Percentiles rank a stretch among this genome's conserved stretches.
These are phyloP conservation scores for Wickerhamomyces sydowiorum DNA, from an alignment of 805 yeast genomes.

Conservation along the genomic window DNA sequence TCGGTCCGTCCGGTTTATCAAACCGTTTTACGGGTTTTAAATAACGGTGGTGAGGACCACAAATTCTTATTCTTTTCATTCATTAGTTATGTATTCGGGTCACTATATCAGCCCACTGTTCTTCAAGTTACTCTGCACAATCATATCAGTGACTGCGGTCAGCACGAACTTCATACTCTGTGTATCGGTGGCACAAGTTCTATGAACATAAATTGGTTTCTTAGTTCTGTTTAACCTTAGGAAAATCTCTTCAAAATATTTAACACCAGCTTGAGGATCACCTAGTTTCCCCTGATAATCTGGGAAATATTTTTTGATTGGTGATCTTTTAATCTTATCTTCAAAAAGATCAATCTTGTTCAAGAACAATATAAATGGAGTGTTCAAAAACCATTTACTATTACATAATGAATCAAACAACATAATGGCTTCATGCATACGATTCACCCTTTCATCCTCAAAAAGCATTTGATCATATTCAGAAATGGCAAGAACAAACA, in stretches of 20 bases:
- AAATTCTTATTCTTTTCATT: no score
- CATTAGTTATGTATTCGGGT: neutral
- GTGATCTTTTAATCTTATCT: constrained; percentile 58
- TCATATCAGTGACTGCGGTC: constrained; percentile 88
- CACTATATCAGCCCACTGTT: constrained; percentile 63
- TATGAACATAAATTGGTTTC: constrained; percentile 80
- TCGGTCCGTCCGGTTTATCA: no score
- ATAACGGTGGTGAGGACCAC: no score
- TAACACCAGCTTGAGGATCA: constrained; percentile 60
- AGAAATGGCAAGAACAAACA: constrained; percentile 83
- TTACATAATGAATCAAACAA: constrained; percentile 80
- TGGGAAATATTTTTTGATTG: constrained; percentile 71
- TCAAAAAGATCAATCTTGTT: constrained; percentile 84
- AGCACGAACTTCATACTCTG: constrained; percentile 84
- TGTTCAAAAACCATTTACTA: constrained; percentile 76
- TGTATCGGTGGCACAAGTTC: constrained; percentile 95
- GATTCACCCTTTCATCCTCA: constrained; percentile 83
- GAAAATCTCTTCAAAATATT: constrained; percentile 67
- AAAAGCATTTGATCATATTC: constrained; percentile 91
- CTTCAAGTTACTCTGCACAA: constrained; percentile 76
- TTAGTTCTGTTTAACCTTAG: constrained; percentile 54
- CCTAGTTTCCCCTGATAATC: constrained; percentile 63
- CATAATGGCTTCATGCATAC: constrained; percentile 86
- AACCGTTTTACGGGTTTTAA: no score
- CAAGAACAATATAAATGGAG: constrained; percentile 84